Evolutionary conservation across 2,329 filamentous ascomycete genomes (phyloP), one percentile per base, ranked within the genome.

Genomic region (Beauveria varroae): DNA sequence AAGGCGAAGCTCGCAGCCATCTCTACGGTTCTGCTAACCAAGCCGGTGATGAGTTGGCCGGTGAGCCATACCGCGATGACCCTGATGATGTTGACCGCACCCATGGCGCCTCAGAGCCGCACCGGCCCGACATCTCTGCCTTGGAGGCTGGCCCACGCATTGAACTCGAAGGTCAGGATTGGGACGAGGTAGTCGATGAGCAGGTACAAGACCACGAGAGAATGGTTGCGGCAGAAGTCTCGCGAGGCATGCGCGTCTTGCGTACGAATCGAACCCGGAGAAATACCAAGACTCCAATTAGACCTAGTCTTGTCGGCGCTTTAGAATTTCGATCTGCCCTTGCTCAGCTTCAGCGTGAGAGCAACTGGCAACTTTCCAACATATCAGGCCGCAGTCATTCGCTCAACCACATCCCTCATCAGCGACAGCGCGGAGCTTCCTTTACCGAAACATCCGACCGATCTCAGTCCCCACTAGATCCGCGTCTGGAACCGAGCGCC

Each of bases 281-380:
- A 66, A 88, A 87, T 65, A 91, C 91, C 2, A 83, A 93, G 63
- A 93, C 87, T 7, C 89, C 92, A 0, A 97, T 99, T 64, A 84
- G 95, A 49, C 93, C 95, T 1, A 98, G 95, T 77, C 78, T 99
- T 52, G 88, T 99, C 3, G 95, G 95, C 49, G 95, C 91, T 9
- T 79, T 99, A 62, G 95, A 99, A 74, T 99, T 99, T 68, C 85
- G 93, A 67, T 93, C 93, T 2, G 88, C 96, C 3, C 78, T 99
- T 51, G 88, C 90, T n/a, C 92, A 92, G 3, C 76, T 99, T 61
- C 87, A 96, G 68, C 89, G 87, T 65, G 90, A 91, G 61, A 85
- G 90, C 69, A 95, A 91, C 65, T 84, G 90, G 28, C 86, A 87
- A 67, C 82, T 89, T 20, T 83, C 86, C 49, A 83, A 86, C 2